Evolutionary conservation across 768 basidiomycete species (phyloP), one percentile per base, ranked within the genome.

Genomic region (Tricholoma matsutake): DNA sequence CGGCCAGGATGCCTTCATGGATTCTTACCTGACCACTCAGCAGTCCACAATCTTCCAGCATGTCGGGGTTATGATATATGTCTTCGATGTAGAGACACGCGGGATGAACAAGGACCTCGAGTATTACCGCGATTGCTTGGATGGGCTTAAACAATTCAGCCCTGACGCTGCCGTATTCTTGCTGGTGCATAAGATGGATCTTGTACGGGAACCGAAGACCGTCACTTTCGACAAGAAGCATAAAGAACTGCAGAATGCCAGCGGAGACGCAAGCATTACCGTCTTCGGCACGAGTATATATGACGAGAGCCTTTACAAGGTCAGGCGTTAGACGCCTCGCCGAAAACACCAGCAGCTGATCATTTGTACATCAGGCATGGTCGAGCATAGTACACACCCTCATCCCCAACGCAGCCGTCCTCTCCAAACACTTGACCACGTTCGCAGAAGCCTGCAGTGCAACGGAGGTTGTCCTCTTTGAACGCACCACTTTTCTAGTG

Each of bases 1-100:
- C 45, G 97, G 97, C 7, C 97, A 99, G 75, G 94, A 97, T 72
- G 86, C 94, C 13, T 98, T 97, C 80, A 95, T 98, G 88, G 96
- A 98, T 74, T 91, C 91, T 29, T 98, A 98, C 75, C 89, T 99
- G 60, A 88, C 89, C 35, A 85, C 89, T 0, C 94, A 98, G 71
- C 89, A 93, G 62, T 82, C 88, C n/a, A 95, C 91, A 34, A 96
- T 98, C 65, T 99, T 99, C 78, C 87, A 91, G 68, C 92, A 98
- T 69, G 97, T 98, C 59, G 94, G 93, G 28, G 93, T 98, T 60
- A 85, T 98, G 76, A 98, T 99, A 68, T 99, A 99, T 76, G 97
- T 99, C 10, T 98, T 99, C 65, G 97, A 98, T 72, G 89, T 95
- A 58, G 95, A 94, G 67, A 86, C 89, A 43, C 84, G 87, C 41